Conservation (phyloP, 2,329 filamentous ascomycete genomes). For the Xylaria sp. region DNA sequence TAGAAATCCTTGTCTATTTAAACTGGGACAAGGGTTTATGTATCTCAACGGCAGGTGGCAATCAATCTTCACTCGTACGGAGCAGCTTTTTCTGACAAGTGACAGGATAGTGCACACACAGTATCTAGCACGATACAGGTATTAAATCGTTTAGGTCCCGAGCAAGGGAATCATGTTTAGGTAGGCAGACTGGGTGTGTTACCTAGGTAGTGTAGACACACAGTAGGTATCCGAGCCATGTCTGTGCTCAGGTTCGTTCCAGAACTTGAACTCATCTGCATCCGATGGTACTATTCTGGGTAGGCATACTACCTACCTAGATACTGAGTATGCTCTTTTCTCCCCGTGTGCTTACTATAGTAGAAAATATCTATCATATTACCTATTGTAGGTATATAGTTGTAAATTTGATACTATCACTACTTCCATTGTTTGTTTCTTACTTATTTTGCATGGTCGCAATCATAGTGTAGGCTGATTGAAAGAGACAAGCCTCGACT, state of each 20-base stretch:
- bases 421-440: not conserved
- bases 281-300: not conserved
- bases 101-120: not conserved
- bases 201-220: too few species aligned
- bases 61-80: too few species aligned
- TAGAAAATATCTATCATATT: not conserved
- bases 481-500: constrained; percentile 14
- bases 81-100: too few species aligned
- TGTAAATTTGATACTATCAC: not conserved
- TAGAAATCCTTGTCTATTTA: too few species aligned
- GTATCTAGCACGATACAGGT: not conserved
- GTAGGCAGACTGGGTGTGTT: too few species aligned
- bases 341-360: constrained; percentile 3
- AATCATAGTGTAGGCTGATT: constrained; percentile 26
- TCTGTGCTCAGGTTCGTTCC: constrained; percentile 7
- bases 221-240: constrained; percentile 4
- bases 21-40: not conserved
- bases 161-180: not conserved
- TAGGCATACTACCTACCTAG: constrained; percentile 1
- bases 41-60: not conserved
- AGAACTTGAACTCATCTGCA: not conserved
- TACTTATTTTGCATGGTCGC: constrained; percentile 12
- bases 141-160: not conserved
- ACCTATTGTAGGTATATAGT: not conserved
- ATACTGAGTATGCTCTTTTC: not conserved